Conservation (phyloP, 208 protist genomes). For the Zelonia costaricensis region DNA sequence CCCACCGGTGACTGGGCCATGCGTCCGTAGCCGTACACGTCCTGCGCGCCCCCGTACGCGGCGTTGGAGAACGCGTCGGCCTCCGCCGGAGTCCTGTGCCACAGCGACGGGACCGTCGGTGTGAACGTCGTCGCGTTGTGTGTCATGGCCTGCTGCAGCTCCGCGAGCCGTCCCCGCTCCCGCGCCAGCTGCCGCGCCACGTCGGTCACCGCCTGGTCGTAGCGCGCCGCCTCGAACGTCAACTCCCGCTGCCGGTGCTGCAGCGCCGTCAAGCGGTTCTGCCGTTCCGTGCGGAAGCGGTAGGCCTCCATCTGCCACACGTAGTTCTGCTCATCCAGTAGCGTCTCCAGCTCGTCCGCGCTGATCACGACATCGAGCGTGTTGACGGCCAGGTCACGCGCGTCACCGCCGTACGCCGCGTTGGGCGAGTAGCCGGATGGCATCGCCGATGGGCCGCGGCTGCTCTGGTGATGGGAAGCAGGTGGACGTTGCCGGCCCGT, state of each 20-base stretch:
- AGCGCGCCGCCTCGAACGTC: conserved; percentile 30
- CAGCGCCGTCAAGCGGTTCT: conserved; percentile 26
- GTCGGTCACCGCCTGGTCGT: conserved; percentile 26
- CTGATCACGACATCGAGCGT: conserved; percentile 8
- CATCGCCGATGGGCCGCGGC: too few relatives aligned
- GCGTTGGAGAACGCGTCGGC: too few relatives aligned
- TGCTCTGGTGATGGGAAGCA: too few relatives aligned
- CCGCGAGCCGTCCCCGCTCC: conserved; percentile 29
- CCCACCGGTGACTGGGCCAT: too few relatives aligned
- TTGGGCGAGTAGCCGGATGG: too few relatives aligned
- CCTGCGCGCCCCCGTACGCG: too few relatives aligned
- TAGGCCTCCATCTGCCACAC: conserved; percentile 67
- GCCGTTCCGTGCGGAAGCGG: conserved; percentile 65
- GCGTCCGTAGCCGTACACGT: too few relatives aligned
- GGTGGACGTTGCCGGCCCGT: too few relatives aligned
- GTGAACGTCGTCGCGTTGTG: conserved; percentile 1
- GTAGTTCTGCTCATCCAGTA: conserved; percentile 49
- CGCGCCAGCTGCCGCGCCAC: conserved; percentile 31
- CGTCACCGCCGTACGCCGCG: too few relatives aligned
- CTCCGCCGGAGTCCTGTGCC: too few relatives aligned
- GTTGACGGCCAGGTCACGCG: too few relatives aligned
- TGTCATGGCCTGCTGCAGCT: conserved; percentile 27
- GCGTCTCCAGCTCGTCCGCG: conserved; percentile 38
- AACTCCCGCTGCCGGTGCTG: conserved; percentile 31
- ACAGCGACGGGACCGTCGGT: too few relatives aligned